Conservation (phyloP, 2,329 filamentous ascomycete genomes). For the Xylariaceae sp. region DNA sequence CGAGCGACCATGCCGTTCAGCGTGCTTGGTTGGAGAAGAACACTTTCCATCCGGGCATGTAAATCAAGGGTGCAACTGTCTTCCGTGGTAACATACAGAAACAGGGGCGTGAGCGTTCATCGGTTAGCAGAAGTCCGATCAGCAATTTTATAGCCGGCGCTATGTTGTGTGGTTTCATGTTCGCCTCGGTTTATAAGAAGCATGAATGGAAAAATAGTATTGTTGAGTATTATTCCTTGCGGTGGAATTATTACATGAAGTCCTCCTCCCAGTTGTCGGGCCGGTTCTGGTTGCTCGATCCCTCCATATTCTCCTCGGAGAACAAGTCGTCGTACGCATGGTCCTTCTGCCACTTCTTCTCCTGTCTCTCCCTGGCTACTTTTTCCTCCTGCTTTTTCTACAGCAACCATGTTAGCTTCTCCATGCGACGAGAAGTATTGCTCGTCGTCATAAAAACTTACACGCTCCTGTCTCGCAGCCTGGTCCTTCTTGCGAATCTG, state of each 20-base stretch:
- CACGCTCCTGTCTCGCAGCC: conserved; percentile 55
- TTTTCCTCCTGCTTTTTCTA: conserved; percentile 72
- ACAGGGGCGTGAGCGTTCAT: not conserved
- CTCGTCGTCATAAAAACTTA: conserved; percentile 35
- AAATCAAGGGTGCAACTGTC: not conserved
- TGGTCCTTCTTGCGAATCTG: conserved; percentile 69
- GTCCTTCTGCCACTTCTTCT: conserved; percentile 93
- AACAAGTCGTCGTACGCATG: conserved; percentile 95
- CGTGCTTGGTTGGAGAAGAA: conserved; percentile 35
- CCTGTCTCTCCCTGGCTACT: conserved; percentile 72
- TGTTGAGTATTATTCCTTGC: not conserved
- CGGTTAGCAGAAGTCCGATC: not conserved
- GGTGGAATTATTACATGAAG: conserved; percentile 63
- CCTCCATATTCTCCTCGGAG: conserved; percentile 71
- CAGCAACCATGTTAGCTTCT: conserved; percentile 1
- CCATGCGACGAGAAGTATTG: too few species aligned
- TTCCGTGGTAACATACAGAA: not conserved
- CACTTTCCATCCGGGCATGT: not conserved
- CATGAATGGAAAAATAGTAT: not conserved
- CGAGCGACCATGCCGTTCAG: conserved; percentile 72
- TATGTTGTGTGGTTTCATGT: not conserved
- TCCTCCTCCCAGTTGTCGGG: conserved; percentile 77
- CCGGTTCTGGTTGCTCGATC: conserved; percentile 79
- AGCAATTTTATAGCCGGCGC: not conserved
- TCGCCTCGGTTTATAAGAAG: not conserved